Evolutionary conservation across 202 grass and related monocot species (phyloP), one percentile per base, ranked within the genome.

Genomic region (Elaeis oleifera): DNA sequence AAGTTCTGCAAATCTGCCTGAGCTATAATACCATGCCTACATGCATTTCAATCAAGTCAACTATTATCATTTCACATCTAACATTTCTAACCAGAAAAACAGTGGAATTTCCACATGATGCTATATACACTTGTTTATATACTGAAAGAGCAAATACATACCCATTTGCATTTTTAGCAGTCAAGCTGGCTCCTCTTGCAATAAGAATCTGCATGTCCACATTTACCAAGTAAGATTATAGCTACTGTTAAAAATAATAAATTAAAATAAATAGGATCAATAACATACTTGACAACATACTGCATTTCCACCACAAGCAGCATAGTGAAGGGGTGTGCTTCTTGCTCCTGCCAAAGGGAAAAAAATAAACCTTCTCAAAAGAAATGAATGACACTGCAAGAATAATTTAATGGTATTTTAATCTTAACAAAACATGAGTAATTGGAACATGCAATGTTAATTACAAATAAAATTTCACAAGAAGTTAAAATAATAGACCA

Each of bases 271-370:
- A 25, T 61, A 65, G 80, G 63, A 18, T 11, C 28, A 17, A 18
- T 63, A 58, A 59, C 74, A 72, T 89, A 99, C 94, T 82, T 99
- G 94, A 82, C 94, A 99, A 58, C 88, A 99, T 61, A 81, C 75
- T 60, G 70, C 74, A 84, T 82, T 99, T 78, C 94, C 94, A 61
- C 94, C 88, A 80, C 85, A 99, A 67, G 85, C 85, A 0, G 94
- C 94, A 53, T 99, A 99, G 61, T 99, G 94, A 71, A 99, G 94
- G 18, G 88, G 69, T 44, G 78, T 94, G 80, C 94, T 99, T 62
- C 85, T 85, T 63, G 88, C 81, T 71, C 94, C 94, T 99, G 79
- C 69, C 69, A 78, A 69, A 74, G 23, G 28, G 24, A 53, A 29
- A 44, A 25, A 61, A 26, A 5, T 3, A 14, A 23, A 62, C 13